A percentile compares a stretch with the other conserved stretches of the same genome.
Evolutionary conservation across 2,329 filamentous ascomycete genomes (phyloP).

Genomic region (Trichoderma oligosporum): DNA sequence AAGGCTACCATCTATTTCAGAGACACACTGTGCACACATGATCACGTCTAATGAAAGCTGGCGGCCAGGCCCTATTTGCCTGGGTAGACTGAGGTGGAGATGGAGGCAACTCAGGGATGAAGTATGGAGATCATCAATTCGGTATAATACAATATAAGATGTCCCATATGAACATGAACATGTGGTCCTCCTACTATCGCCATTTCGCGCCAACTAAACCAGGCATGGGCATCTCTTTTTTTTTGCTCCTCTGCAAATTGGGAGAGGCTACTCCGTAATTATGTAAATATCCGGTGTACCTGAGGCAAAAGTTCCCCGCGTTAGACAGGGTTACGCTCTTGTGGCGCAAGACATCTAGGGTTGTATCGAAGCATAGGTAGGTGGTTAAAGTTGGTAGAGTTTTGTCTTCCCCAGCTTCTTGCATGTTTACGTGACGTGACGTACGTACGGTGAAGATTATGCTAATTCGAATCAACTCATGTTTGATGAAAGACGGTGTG

Average conservation of each 20-base stretch:
- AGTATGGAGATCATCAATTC: background rate
- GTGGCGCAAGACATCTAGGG: too few species aligned
- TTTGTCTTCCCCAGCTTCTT: too few species aligned
- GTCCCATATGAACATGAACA: background rate
- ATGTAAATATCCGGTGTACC: constrained; percentile 1
- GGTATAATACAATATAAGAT: background rate
- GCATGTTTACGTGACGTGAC: too few species aligned
- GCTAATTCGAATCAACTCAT: too few species aligned
- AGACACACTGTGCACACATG: background rate
- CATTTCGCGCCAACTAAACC: background rate
- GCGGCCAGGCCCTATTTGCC: background rate
- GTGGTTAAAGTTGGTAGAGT: too few species aligned
- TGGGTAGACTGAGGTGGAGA: background rate
- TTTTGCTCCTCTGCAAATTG: background rate
- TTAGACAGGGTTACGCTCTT: constrained; percentile 2
- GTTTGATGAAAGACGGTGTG: too few species aligned
- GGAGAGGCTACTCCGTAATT: background rate
- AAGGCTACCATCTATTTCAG: background rate
- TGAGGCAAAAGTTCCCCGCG: constrained; percentile 8
- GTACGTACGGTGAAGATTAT: too few species aligned
- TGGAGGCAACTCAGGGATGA: background rate
- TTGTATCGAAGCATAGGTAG: too few species aligned
- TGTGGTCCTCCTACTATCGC: background rate
- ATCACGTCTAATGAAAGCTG: background rate
- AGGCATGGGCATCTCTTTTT: background rate